Evolutionary conservation across 2,329 filamentous ascomycete genomes (phyloP), one percentile per base, ranked within the genome.

Genomic region (Fonsecaea pedrosoi): DNA sequence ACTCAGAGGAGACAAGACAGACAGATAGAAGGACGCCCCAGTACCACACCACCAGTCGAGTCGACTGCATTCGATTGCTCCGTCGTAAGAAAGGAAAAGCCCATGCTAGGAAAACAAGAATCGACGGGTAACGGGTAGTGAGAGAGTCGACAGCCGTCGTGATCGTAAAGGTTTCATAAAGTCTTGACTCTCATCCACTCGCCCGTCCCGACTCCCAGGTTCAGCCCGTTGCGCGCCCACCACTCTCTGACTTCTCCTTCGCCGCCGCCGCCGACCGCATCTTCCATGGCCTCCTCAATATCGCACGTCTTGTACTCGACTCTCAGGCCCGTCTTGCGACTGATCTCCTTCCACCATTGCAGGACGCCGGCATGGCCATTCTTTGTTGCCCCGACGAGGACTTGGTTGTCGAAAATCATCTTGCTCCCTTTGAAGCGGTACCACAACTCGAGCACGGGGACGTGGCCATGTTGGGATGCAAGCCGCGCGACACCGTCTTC

Each of bases 231-330:
- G 70, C 84, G 82, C 30, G 91, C 90, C 94, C 94, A 98, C 94
- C 94, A 98, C 69, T 85, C 84, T 64, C 92, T 83, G 18, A 96
- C 92, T 42, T 86, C 85, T 70, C 89, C 87, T 69, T 92, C 90
- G 62, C 90, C 89, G 4, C 82, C 79, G 1, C 83, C 86, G 42
- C 87, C 86, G 3, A 94, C 86, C 25, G 92, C 92, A 76, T 97
- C 94, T 77, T 97, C 94, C 45, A 97, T 84, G 0, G 94, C 94
- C 79, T 97, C 94, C 77, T 97, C 94, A 68, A 98, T 95, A 77
- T 96, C 93, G 77, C 93, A 97, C 0, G 92, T 96, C 77, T 94
- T 94, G 79, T 97, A 97, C 78, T 96, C 92, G 32, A 97, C 93
- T 60, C 87, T 85, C 72, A 94, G 84, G 0, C 89, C 87, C 40